Conservation (phyloP, 257 asterid genomes). For the Ilex aquifolium region DNA sequence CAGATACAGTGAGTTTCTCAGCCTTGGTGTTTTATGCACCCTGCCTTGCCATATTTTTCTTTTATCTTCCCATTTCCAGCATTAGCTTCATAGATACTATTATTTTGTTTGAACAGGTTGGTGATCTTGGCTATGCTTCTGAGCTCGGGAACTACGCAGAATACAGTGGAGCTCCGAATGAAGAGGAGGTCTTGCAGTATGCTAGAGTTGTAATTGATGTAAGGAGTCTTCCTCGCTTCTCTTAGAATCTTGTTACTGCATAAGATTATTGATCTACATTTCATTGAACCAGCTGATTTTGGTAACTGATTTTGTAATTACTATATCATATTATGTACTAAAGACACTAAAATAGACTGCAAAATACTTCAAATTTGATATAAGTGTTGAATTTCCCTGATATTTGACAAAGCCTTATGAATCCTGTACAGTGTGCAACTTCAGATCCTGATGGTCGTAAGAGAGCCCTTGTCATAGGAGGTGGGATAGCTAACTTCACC, state of each 20-base stretch:
- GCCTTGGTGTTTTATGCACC: conserved; percentile 11
- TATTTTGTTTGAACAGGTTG: conserved; percentile 44
- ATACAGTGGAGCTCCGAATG: conserved; percentile 96
- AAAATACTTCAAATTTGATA: no score
- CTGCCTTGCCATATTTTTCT: not conserved
- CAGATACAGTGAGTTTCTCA: conserved; percentile 63
- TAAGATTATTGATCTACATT: no score
- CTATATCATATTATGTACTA: no score
- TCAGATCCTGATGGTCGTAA: conserved; percentile 81
- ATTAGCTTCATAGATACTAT: conserved; percentile 1
- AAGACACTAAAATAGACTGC: no score
- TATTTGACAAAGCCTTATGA: conserved; percentile 2
- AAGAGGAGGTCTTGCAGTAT: conserved; percentile 92
- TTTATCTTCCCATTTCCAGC: not conserved
- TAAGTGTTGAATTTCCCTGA: no score
- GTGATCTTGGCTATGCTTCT: conserved; percentile 91
- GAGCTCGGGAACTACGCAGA: conserved; percentile 98
- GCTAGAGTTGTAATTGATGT: conserved; percentile 96
- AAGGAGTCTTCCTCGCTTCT: conserved; percentile 13
- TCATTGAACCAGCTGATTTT: no score
- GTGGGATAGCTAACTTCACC: conserved; percentile 95
- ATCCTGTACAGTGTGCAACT: conserved; percentile 71
- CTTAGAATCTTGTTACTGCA: no score
- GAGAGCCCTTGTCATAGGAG: conserved; percentile 92
- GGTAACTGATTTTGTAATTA: no score